Conservation (phyloP, 2,329 filamentous ascomycete species). For the Helminthosporium solani region DNA sequence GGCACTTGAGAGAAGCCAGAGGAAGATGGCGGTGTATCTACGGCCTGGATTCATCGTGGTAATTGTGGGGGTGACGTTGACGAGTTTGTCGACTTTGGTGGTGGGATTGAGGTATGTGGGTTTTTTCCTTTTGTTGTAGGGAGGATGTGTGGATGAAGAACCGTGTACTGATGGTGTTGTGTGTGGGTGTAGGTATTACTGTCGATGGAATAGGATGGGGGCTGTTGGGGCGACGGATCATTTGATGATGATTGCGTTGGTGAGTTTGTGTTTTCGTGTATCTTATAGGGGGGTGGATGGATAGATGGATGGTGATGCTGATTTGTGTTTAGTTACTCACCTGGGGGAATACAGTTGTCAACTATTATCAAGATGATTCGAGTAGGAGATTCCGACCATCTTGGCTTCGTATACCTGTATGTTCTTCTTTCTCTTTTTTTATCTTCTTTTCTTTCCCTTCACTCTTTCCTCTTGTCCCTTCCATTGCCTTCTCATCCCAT, state of each 20-base stretch:
- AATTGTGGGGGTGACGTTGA: slow-evolving; percentile 37
- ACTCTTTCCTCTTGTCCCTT: slow-evolving; percentile 2
- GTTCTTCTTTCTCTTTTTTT: not conserved
- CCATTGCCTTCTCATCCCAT: too few relatives aligned
- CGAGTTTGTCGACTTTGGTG: slow-evolving; percentile 37
- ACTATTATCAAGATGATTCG: slow-evolving; percentile 37
- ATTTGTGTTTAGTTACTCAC: slow-evolving; percentile 29
- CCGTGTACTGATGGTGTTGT: not conserved
- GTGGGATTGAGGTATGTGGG: slow-evolving; percentile 34
- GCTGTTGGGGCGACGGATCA: slow-evolving; percentile 34
- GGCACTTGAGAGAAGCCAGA: not conserved
- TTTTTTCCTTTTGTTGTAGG: not conserved
- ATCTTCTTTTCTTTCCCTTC: slow-evolving; percentile 3
- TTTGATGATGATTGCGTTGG: slow-evolving; percentile 36
- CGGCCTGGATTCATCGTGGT: slow-evolving; percentile 38
- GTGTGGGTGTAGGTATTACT: slow-evolving; percentile 30
- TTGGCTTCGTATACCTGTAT: slow-evolving; percentile 30
- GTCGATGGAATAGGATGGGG: slow-evolving; percentile 36
- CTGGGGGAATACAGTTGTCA: slow-evolving; percentile 39
- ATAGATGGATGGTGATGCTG: slow-evolving; percentile 7
- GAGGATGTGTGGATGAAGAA: slow-evolving; percentile 5
- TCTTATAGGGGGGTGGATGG: not conserved
- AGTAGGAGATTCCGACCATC: slow-evolving; percentile 28
- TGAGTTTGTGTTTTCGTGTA: slow-evolving; percentile 12
- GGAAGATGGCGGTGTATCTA: slow-evolving; percentile 14